Evolutionary conservation across 2,329 filamentous ascomycete genomes (phyloP).

Genomic region (Lachnellula hyalina): DNA sequence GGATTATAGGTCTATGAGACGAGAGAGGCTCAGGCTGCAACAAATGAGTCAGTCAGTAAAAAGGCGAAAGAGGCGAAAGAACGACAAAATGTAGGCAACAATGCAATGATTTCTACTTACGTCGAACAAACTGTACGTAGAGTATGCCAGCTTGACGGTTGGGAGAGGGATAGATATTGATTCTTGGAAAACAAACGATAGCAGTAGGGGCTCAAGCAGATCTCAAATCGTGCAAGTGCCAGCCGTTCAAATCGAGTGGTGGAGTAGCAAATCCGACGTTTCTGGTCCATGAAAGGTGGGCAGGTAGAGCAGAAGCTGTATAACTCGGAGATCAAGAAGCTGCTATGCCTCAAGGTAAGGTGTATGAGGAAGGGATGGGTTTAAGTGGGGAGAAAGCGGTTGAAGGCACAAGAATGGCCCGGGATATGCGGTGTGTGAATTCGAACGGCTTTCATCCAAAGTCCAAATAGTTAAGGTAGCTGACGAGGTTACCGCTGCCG

Average conservation of each 20-base stretch:
- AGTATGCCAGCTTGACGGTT: constrained; percentile 33
- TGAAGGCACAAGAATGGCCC: neutral
- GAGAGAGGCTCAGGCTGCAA: constrained; percentile 27
- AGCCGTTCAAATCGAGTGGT: neutral
- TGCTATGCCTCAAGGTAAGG: neutral
- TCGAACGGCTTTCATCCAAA: neutral
- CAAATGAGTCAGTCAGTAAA: constrained; percentile 17
- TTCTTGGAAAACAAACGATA: neutral
- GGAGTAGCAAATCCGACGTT: neutral
- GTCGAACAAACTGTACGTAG: constrained; percentile 30
- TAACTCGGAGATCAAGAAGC: neutral
- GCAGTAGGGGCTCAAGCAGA: neutral
- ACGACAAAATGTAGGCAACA: neutral
- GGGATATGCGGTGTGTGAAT: neutral
- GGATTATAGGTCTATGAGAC: constrained; percentile 29
- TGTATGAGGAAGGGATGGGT: neutral
- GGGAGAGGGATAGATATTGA: constrained; percentile 2
- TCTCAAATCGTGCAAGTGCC: neutral
- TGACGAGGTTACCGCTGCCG: neutral
- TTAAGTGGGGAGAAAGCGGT: neutral
- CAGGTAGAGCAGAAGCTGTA: neutral
- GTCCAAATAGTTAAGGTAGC: neutral
- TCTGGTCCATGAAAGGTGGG: constrained; percentile 13
- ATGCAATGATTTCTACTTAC: constrained; percentile 20
- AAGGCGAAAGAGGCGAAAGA: neutral